Evolutionary conservation across 2,329 filamentous ascomycete genomes (phyloP).

Genomic region (Claviceps sp.): DNA sequence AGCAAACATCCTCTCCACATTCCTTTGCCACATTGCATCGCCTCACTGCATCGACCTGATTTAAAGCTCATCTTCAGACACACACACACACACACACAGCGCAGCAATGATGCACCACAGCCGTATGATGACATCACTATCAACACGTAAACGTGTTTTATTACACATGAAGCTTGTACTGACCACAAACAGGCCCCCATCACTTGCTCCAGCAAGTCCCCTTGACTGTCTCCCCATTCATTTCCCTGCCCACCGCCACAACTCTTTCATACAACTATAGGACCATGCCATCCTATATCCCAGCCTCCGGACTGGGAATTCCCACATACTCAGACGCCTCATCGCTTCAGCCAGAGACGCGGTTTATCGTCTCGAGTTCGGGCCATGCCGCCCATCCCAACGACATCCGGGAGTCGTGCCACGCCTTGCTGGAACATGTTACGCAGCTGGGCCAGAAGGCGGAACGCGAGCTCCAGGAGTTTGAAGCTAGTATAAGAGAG

Average conservation of each 20-base stretch:
- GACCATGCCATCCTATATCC: conserved; percentile 72
- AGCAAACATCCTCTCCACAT: not conserved
- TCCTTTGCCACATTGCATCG: not conserved
- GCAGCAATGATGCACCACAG: conserved; percentile 18
- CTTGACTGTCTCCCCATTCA: conserved; percentile 85
- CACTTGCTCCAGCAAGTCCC: conserved; percentile 85
- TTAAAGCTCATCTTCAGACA: not conserved
- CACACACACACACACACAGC: too few species aligned
- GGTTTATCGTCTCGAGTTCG: conserved; percentile 65
- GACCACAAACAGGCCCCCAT: conserved; percentile 50
- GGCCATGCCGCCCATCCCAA: conserved; percentile 77
- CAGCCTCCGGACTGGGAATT: conserved; percentile 29
- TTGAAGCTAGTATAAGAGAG: conserved; percentile 52
- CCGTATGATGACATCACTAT: conserved; percentile 14
- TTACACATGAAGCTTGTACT: conserved; percentile 5
- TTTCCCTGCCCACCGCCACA: conserved; percentile 76
- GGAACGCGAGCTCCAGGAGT: conserved; percentile 49
- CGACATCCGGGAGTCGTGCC: conserved; percentile 72
- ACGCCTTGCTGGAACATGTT: conserved; percentile 64
- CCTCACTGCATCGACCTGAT: not conserved
- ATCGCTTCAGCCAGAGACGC: conserved; percentile 34
- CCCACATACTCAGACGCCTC: conserved; percentile 22
- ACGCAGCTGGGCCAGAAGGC: conserved; percentile 55
- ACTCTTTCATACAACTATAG: conserved; percentile 96
- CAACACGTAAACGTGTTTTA: not conserved